Evolutionary conservation across 768 basidiomycete species (phyloP), one percentile per base, ranked within the genome.

Genomic region (Leccinum variicolor): DNA sequence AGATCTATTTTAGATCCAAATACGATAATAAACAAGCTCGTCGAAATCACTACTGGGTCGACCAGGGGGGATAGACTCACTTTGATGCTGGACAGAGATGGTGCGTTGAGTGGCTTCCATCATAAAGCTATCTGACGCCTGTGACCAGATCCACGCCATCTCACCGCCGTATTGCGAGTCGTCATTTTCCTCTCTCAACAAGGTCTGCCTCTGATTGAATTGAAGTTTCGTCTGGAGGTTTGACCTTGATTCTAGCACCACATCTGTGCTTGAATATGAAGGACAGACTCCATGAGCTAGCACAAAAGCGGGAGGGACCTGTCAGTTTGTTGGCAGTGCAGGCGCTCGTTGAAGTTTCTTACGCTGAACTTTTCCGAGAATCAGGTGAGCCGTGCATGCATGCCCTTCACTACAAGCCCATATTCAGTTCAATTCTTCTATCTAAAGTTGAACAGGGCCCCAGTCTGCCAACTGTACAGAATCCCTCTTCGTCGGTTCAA

Each of bases 281-380:
- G 31, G 55, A 49, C 3, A 54, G 52, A 19, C 61, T 64, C 48
- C 55, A 59, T 3, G 52, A 64, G 29, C 50, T 64, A 41, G 62
- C 63, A n/a, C 33, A 51, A 21, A 34, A 25, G 14, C 53, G 45
- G 36, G 41, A 57, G 39, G 61, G 61, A 3, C 58, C 58, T 15
- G 59, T 60, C 14, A 62, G 65, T 39, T 17, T 64, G 34, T 49
- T 64, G 31, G 66, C 65, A 29, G 66, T 66, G 10, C 62, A 67
- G 21, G 65, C 57, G 14, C 56, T 67, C 1, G 58, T 67, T 19
- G 60, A 57, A 17, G 25, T 67, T 23, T 60, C 61, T 13, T 46
- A 53, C 9, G 47, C 55, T 8, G 57, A 59, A 55, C 39, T 57
- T 11, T 14, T 39, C 6, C 59, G 53, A 19, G 55, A 59, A 41